Evolutionary conservation across 345 rosid genomes (phyloP), one percentile per base, ranked within the genome.

Genomic region (Murraya koenigii): DNA sequence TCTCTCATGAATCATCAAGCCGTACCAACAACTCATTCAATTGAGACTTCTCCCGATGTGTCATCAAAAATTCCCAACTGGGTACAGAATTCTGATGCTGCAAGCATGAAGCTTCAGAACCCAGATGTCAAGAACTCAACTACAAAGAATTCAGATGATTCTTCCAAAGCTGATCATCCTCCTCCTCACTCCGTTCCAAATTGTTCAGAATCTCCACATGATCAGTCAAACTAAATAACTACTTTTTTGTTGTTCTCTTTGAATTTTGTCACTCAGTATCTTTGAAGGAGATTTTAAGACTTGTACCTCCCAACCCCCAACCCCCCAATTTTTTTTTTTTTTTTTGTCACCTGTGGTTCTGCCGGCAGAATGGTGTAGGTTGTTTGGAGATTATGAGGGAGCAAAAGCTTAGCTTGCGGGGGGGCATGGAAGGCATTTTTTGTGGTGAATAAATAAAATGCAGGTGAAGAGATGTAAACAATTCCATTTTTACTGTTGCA

Each of bases 1-100:
- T 77, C 92, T 61, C 82, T 86, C 52, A 60, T 85, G 83, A 78
- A 78, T 78, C 83, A 81, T 82, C 86, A 85, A 72, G 81, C 70
- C 69, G 82, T 71, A 63, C 70, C 82, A 6, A 84, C 85, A 28
- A 78, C 82, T 25, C 76, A 60, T 64, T 75, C 87, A 8, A 74
- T 82, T 15, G 87, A 78, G 70, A 79, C 71, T 74, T 78, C 84
- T 28, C 66, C 72, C 13, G 30, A 60, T 47, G 20, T 72, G 75
- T 73, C 85, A 23, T 75, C 86, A 20, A 86, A 84, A 73, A 26
- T 73, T 13, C 77, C 86, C 61, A 82, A 76, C 41, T 81, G 85
- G 84, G 78, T 77, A 10, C 82, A 17, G 39, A 81, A 72, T 81
- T 66, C 82, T 20, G 86, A 81, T 59, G 78, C 72, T 61, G 60